phyloP scores from a whole-genome alignment of 768 basidiomycete genomes.

The Lactarius vividus region DNA sequence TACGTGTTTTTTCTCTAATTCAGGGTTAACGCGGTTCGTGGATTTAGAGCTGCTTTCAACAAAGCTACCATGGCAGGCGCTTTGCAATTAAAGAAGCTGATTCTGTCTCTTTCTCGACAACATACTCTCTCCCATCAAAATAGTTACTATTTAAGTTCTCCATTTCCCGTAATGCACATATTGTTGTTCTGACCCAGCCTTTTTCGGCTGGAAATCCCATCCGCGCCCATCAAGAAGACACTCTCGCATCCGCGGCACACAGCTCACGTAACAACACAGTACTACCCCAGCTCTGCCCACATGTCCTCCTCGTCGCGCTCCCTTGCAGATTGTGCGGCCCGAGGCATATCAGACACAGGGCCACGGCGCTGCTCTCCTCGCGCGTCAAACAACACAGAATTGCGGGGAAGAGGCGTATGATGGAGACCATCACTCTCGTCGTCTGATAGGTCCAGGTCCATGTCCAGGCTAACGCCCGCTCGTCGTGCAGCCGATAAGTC shows the following conservation, averaged over 20 bases:
- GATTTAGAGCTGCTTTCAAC: background rate
- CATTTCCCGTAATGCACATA: background rate
- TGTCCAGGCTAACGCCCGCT: conserved; percentile 64
- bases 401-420: conserved; percentile 54
- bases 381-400: conserved; percentile 65
- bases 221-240: too few relatives aligned
- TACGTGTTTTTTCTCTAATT: background rate
- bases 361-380: conserved; percentile 38
- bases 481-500: conserved; percentile 71
- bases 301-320: conserved; percentile 66
- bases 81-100: background rate
- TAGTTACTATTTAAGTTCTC: background rate
- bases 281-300: conserved; percentile 56
- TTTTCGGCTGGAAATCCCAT: background rate
- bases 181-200: background rate
- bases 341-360: conserved; percentile 56
- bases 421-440: conserved; percentile 54
- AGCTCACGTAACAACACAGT: background rate
- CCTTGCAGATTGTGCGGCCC: conserved; percentile 49
- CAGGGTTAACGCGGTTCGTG: background rate
- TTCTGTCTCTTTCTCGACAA: background rate
- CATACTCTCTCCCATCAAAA: background rate
- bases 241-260: background rate
- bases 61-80: background rate
- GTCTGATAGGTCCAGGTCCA: conserved; percentile 64